Percentiles rank a stretch among this genome's conserved stretches.
Conservation (phyloP, 2,329 filamentous ascomycete species). For the Dactylellina cionopaga region DNA sequence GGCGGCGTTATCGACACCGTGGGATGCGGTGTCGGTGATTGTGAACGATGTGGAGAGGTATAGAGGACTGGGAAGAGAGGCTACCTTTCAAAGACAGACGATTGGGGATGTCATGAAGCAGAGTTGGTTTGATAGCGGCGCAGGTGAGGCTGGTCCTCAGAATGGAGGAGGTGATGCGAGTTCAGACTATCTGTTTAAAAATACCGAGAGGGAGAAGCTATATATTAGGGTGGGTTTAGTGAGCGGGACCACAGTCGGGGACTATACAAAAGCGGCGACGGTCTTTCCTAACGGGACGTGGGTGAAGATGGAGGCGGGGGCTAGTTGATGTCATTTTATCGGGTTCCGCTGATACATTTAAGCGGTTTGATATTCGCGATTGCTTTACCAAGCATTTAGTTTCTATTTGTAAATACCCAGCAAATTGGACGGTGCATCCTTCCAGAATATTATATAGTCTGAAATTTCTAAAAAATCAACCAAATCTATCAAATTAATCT, state of each 20-base stretch:
- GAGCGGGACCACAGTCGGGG: slow-evolving; percentile 25
- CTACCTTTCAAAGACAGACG: slow-evolving; percentile 21
- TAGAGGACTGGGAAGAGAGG: slow-evolving; percentile 62
- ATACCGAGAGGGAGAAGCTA: slow-evolving; percentile 42
- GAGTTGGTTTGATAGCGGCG: slow-evolving; percentile 30
- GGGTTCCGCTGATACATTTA: neutral
- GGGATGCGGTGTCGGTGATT: slow-evolving; percentile 73
- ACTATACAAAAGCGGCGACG: slow-evolving; percentile 43
- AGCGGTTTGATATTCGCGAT: neutral
- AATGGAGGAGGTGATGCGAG: neutral
- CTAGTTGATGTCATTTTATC: slow-evolving; percentile 17
- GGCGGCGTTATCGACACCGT: slow-evolving; percentile 60
- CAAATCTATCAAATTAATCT: no score
- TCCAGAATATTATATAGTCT: no score
- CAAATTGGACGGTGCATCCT: neutral
- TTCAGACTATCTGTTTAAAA: neutral
- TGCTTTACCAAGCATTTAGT: neutral
- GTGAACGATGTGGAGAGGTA: slow-evolving; percentile 88
- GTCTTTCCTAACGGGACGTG: slow-evolving; percentile 47
- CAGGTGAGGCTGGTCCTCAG: neutral
- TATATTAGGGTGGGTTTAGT: slow-evolving; percentile 45
- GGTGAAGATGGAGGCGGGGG: slow-evolving; percentile 42
- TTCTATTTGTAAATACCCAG: neutral
- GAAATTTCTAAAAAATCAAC: slow-evolving; percentile 1
- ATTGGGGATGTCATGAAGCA: slow-evolving; percentile 31